Conservation (phyloP, 2,329 filamentous ascomycete species). For the Periconia sp. region DNA sequence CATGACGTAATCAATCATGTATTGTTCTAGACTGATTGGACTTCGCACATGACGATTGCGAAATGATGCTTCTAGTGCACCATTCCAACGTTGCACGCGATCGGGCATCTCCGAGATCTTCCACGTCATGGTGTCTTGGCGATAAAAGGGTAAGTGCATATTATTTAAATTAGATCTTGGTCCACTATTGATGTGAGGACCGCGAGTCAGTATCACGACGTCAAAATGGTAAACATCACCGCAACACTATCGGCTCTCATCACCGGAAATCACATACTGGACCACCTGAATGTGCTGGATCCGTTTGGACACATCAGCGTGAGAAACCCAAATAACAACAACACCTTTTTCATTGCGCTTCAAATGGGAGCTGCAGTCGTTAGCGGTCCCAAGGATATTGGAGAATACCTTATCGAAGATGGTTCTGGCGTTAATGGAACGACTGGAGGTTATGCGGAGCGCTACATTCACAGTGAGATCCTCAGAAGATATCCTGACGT, state of each 20-base stretch:
- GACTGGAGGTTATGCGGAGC: conserved; percentile 34
- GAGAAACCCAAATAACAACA: conserved; percentile 47
- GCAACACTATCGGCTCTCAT: conserved; percentile 39
- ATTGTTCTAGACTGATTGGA: too few relatives aligned
- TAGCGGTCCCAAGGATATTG: conserved; percentile 35
- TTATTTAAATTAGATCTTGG: too few relatives aligned
- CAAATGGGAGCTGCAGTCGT: conserved; percentile 39
- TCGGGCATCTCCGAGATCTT: too few relatives aligned
- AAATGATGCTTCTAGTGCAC: too few relatives aligned
- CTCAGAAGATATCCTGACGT: conserved; percentile 42
- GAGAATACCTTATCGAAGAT: conserved; percentile 42
- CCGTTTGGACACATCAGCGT: conserved; percentile 57
- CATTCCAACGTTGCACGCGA: too few relatives aligned
- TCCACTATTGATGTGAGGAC: too few relatives aligned
- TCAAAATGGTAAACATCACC: conserved; percentile 22
- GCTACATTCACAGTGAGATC: conserved; percentile 43
- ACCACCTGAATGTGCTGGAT: conserved; percentile 53
- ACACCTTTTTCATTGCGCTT: conserved; percentile 45
- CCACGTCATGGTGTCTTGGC: too few relatives aligned
- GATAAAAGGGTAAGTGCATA: too few relatives aligned
- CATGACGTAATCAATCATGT: too few relatives aligned
- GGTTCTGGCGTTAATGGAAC: conserved; percentile 24
- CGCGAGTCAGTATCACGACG: too few relatives aligned
- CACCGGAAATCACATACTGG: conserved; percentile 52
- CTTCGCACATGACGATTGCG: too few relatives aligned